Percentiles rank a stretch among this genome's conserved stretches.
Evolutionary conservation across 148 eudicot genomes (phyloP).

Genomic region (Pharnaceum exiguum): DNA sequence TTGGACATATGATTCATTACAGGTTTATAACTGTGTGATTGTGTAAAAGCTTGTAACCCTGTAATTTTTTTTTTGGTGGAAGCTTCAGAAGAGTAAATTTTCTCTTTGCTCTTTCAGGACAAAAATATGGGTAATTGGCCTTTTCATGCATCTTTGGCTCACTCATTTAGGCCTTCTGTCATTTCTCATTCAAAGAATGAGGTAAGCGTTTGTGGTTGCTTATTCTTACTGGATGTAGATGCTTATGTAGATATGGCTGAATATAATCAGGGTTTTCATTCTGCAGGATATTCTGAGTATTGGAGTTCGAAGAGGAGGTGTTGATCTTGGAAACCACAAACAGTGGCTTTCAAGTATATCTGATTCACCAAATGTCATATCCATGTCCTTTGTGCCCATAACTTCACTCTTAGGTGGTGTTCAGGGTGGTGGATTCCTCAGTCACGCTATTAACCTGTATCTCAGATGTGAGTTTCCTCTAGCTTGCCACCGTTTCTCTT

Average conservation of each 20-base stretch:
- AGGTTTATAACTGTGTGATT: too few species aligned
- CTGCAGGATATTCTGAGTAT: slow-evolving; percentile 73
- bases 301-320: slow-evolving; percentile 71
- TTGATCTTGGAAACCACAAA: slow-evolving; percentile 66
- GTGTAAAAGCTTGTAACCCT: too few species aligned
- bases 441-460: slow-evolving; percentile 94
- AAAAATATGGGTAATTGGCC: slow-evolving; percentile 23
- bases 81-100: too few species aligned
- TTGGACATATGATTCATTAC: too few species aligned
- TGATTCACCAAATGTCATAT: slow-evolving; percentile 71
- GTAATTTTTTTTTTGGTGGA: too few species aligned
- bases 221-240: background rate
- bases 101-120: slow-evolving; percentile 18
- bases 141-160: slow-evolving; percentile 22
- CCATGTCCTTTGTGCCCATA: slow-evolving; percentile 92
- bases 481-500: slow-evolving; percentile 1
- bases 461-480: slow-evolving; percentile 68
- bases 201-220: slow-evolving; percentile 34
- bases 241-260: background rate
- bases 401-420: slow-evolving; percentile 76
- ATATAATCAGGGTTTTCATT: background rate
- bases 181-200: slow-evolving; percentile 54
- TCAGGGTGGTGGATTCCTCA: slow-evolving; percentile 88
- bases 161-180: slow-evolving; percentile 46
- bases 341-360: slow-evolving; percentile 83